These are phyloP conservation scores for Cercospora beticola DNA, from an alignment of 2,329 filamentous ascomycete genomes.

Conservation along the genomic window DNA sequence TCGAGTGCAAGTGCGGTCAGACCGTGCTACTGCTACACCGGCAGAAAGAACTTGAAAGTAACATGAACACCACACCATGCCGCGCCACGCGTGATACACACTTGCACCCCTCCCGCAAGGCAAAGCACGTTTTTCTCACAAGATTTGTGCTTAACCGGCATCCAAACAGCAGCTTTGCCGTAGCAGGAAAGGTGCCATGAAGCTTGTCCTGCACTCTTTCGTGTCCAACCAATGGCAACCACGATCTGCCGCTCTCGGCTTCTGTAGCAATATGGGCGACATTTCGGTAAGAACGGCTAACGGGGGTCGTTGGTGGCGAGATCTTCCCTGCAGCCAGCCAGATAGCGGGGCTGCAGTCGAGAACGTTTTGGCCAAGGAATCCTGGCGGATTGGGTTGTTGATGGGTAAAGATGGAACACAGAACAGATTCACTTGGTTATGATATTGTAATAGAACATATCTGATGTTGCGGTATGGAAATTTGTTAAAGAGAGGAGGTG, in stretches of 20 bases:
- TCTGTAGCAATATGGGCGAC: not conserved
- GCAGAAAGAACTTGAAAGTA: not conserved
- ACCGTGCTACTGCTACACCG: not conserved
- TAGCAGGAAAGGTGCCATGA: not conserved
- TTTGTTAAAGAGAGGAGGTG: not conserved
- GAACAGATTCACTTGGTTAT: not conserved
- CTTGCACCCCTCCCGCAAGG: not conserved
- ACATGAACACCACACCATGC: not conserved
- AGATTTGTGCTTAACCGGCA: conserved; percentile 1
- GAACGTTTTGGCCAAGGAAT: not conserved
- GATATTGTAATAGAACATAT: not conserved
- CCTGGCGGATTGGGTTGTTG: not conserved
- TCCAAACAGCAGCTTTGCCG: not conserved
- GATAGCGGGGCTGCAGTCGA: not conserved
- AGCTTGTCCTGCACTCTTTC: conserved; percentile 4
- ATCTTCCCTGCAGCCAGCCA: conserved; percentile 1
- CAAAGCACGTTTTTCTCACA: conserved; percentile 6
- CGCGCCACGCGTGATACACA: not conserved
- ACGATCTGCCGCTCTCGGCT: not conserved
- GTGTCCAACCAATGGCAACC: not conserved
- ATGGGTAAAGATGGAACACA: not conserved
- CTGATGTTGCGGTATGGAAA: not conserved
- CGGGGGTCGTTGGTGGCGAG: not conserved
- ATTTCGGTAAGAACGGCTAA: not conserved
- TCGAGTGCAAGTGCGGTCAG: not conserved